phyloP scores from a whole-genome alignment of 345 rosid genomes.

The Lagerstroemia speciosa region DNA sequence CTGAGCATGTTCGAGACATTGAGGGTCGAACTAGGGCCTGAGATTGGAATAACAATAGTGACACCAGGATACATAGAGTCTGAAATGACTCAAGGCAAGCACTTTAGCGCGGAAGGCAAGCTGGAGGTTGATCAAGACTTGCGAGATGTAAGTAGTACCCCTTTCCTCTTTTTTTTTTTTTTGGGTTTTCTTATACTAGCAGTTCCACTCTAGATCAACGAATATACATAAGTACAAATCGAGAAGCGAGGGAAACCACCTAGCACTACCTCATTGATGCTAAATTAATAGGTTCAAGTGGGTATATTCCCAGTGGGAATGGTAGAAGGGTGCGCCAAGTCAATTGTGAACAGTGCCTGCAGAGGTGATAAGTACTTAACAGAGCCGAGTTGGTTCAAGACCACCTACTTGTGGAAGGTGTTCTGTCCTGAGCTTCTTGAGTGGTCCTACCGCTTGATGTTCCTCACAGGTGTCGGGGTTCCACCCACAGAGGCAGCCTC shows the following conservation, averaged over 20 bases:
- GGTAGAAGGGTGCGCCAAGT: slow-evolving; percentile 16
- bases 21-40: slow-evolving; percentile 33
- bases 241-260: too few species aligned
- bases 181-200: too few species aligned
- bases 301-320: slow-evolving; percentile 20
- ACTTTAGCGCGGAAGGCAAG: slow-evolving; percentile 32
- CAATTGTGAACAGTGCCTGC: slow-evolving; percentile 34
- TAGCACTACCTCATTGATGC: too few species aligned
- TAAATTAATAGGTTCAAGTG: too few species aligned
- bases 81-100: slow-evolving; percentile 19
- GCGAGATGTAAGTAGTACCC: too few species aligned
- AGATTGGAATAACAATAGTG: slow-evolving; percentile 39
- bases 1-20: slow-evolving; percentile 31
- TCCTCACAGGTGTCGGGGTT: slow-evolving; percentile 14
- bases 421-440: slow-evolving; percentile 37
- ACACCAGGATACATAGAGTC: slow-evolving; percentile 27
- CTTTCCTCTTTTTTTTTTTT: too few species aligned
- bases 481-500: slow-evolving; percentile 14
- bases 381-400: slow-evolving; percentile 23
- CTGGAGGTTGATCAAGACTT: slow-evolving; percentile 27
- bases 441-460: slow-evolving; percentile 14
- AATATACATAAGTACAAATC: too few species aligned
- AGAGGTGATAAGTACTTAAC: slow-evolving; percentile 35
- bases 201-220: too few species aligned
- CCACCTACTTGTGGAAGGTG: slow-evolving; percentile 23